Percentiles rank a stretch among this genome's conserved stretches.
phyloP scores from a whole-genome alignment of 441 rosid species.

The Mallotus japonicus region DNA sequence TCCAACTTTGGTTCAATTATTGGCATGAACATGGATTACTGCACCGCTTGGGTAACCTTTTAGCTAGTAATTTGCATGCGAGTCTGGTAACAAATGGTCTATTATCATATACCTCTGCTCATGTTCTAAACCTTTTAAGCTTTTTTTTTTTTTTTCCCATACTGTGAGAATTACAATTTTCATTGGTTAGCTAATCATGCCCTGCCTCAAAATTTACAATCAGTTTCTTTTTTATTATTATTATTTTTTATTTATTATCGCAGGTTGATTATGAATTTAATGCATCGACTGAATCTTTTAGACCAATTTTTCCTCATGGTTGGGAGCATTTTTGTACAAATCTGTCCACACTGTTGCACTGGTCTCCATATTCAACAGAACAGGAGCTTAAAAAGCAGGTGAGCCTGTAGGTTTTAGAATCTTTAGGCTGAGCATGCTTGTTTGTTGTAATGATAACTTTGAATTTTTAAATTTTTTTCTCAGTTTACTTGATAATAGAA shows the following conservation, averaged over 20 bases:
- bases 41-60: no score
- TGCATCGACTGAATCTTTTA: slow-evolving; percentile 35
- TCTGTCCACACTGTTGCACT: slow-evolving; percentile 65
- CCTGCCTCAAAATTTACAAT: background rate
- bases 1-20: no score
- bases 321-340: slow-evolving; percentile 55
- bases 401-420: background rate
- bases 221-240: no score
- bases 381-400: slow-evolving; percentile 86
- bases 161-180: background rate
- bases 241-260: background rate
- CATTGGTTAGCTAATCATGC: background rate
- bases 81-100: background rate
- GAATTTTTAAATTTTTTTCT: background rate
- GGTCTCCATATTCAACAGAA: slow-evolving; percentile 93
- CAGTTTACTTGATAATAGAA: no score
- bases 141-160: background rate
- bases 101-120: background rate
- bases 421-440: no score
- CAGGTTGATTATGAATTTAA: slow-evolving; percentile 83
- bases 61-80: background rate
- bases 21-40: no score
- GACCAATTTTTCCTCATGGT: slow-evolving; percentile 33
- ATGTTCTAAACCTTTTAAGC: background rate
- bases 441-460: no score